phyloP scores from a whole-genome alignment of 2,329 filamentous ascomycete genomes.

The Penicillium sp. region DNA sequence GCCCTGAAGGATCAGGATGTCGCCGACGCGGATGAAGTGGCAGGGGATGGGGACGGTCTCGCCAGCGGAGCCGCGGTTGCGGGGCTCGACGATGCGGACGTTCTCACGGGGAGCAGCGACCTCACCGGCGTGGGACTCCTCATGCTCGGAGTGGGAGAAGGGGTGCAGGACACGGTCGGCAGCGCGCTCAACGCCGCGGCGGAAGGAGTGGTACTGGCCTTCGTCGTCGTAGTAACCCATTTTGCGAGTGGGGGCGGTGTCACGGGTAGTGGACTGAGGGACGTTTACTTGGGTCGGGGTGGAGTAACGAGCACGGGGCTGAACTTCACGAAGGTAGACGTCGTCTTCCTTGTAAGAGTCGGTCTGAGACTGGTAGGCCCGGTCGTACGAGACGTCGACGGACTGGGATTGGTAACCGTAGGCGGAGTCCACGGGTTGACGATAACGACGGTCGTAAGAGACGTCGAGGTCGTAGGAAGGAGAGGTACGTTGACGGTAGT shows the following conservation, averaged over 20 bases:
- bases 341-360: conserved; percentile 39
- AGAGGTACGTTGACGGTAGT: conserved; percentile 62
- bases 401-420: conserved; percentile 22
- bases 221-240: conserved; percentile 82
- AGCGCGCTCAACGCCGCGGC: conserved; percentile 65
- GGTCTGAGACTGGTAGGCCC: conserved; percentile 22
- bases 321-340: conserved; percentile 26
- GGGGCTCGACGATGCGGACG: conserved; percentile 52
- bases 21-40: conserved; percentile 99
- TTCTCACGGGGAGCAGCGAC: conserved; percentile 45
- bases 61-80: conserved; percentile 48
- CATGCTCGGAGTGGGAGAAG: conserved; percentile 42
- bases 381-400: conserved; percentile 31
- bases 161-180: conserved; percentile 65
- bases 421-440: conserved; percentile 21
- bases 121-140: conserved; percentile 42
- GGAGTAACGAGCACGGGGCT: conserved; percentile 28
- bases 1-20: conserved; percentile 98
- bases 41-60: conserved; percentile 97
- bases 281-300: conserved; percentile 44
- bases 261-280: conserved; percentile 49
- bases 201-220: conserved; percentile 71
- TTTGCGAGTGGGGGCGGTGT: conserved; percentile 53
- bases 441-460: conserved; percentile 39
- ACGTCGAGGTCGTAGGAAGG: conserved; percentile 51